phyloP scores from a whole-genome alignment of 2,329 filamentous ascomycete species.

The Hymenoscyphus infarciens region DNA sequence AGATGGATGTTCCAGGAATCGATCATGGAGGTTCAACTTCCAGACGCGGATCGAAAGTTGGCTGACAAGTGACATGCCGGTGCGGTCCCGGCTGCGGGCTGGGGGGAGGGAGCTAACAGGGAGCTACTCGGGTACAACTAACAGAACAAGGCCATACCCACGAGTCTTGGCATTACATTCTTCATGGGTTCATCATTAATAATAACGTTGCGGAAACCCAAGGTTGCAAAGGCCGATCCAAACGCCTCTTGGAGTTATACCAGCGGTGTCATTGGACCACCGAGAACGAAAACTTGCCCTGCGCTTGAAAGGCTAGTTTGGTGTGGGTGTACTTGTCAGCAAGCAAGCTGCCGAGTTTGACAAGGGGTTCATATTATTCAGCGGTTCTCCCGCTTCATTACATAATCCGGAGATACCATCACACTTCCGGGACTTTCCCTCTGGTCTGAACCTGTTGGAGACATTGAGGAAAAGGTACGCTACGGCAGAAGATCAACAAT shows the following conservation, averaged over 20 bases:
- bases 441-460: not conserved
- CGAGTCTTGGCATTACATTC: not conserved
- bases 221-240: not conserved
- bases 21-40: constrained; percentile 2
- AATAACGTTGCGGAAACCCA: constrained; percentile 5
- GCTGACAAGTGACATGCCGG: not conserved
- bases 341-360: not conserved
- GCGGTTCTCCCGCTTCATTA: constrained; percentile 4
- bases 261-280: not conserved
- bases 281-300: no score
- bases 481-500: not conserved
- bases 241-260: not conserved
- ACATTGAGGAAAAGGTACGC: not conserved
- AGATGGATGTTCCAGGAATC: not conserved
- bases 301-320: not conserved
- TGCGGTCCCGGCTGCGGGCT: not conserved
- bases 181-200: not conserved
- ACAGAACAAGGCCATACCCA: not conserved
- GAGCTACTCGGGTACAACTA: no score
- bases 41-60: not conserved
- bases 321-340: constrained; percentile 1
- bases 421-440: not conserved
- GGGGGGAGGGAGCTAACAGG: not conserved
- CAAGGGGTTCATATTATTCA: constrained; percentile 1
- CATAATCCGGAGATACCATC: constrained; percentile 2